Conservation (phyloP, 2,329 filamentous ascomycete species). For the Penicillium sp. region DNA sequence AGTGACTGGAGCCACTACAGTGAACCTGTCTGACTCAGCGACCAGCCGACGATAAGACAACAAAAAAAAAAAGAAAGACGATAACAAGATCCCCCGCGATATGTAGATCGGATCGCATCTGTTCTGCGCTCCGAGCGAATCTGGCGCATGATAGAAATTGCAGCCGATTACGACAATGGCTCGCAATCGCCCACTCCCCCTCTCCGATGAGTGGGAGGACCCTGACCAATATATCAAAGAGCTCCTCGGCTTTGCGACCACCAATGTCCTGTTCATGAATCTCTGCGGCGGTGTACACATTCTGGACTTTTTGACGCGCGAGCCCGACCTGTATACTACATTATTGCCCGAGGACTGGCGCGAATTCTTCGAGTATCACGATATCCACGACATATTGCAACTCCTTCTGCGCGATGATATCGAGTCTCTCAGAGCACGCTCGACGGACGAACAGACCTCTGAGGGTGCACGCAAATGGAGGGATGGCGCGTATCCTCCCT, state of each 20-base stretch:
- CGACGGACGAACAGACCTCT: background rate
- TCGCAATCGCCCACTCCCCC: constrained; percentile 55
- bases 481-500: constrained; percentile 41
- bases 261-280: constrained; percentile 70
- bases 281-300: constrained; percentile 98
- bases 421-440: constrained; percentile 22
- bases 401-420: constrained; percentile 75
- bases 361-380: constrained; percentile 63
- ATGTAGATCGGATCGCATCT: constrained; percentile 8
- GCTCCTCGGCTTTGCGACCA: constrained; percentile 68
- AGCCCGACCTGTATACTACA: constrained; percentile 73
- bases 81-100: background rate
- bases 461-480: constrained; percentile 35
- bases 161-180: constrained; percentile 34
- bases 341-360: constrained; percentile 78
- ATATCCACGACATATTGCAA: constrained; percentile 71
- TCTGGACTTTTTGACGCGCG: constrained; percentile 85
- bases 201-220: constrained; percentile 62
- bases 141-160: background rate
- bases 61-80: background rate
- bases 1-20: background rate
- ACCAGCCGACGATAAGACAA: constrained; percentile 13
- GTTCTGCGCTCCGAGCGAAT: constrained; percentile 1
- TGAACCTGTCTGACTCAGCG: background rate
- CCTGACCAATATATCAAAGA: constrained; percentile 72